Conservation (phyloP, 176 grass and related monocot genomes). For the Ampelocalamus luodianensis region DNA sequence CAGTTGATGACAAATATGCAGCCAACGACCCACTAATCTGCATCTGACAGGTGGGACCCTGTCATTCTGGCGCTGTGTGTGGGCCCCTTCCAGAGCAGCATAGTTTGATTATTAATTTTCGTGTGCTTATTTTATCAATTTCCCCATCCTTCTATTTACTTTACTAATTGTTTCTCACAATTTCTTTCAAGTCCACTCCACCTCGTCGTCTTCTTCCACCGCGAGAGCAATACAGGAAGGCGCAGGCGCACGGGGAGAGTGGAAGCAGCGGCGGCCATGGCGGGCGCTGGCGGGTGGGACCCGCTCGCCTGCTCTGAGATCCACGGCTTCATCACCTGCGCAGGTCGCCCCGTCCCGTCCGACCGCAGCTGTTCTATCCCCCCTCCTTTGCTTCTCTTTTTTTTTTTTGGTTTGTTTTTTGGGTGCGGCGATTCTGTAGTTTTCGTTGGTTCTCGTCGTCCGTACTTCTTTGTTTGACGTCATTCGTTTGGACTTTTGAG, state of each 20-base stretch:
- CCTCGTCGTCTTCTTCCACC: conserved; percentile 15
- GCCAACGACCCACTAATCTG: not conserved
- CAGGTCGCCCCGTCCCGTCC: conserved; percentile 52
- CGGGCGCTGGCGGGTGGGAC: conserved; percentile 26
- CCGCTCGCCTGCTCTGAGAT: conserved; percentile 74
- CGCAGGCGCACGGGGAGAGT: not conserved
- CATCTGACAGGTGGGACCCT: conserved; percentile 1
- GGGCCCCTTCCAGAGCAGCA: not conserved
- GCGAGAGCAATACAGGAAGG: not conserved
- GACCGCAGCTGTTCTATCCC: not conserved
- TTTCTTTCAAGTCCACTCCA: conserved; percentile 15
- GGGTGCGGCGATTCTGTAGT: conserved; percentile 15
- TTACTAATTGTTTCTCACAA: conserved; percentile 13
- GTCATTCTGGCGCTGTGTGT: not conserved
- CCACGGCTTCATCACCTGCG: conserved; percentile 77
- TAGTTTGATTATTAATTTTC: not conserved
- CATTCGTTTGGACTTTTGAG: not conserved
- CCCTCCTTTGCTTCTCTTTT: not conserved
- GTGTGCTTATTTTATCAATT: conserved; percentile 4
- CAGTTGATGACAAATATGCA: not conserved
- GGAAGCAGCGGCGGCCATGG: conserved; percentile 42
- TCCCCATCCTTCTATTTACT: not conserved
- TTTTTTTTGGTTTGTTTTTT: not conserved
- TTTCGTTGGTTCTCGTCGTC: not conserved
- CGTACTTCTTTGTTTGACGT: not conserved